Evolutionary conservation across 805 yeast genomes (phyloP).

Genomic region (Wickerhamomyces silvicola): DNA sequence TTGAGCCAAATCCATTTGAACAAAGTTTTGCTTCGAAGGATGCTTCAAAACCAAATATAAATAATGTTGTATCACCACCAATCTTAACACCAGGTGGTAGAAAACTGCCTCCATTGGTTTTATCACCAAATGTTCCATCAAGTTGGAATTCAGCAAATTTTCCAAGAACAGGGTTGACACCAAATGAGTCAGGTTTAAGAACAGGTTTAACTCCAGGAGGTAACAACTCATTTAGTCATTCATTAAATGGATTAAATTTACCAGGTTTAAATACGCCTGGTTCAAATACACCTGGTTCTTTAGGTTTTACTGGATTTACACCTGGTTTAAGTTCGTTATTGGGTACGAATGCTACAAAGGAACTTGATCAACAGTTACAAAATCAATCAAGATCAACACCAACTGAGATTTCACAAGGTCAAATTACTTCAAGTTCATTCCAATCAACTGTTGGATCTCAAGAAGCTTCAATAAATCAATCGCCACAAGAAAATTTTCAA

Average conservation of each 20-base stretch:
- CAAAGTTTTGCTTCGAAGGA: conserved; percentile 79
- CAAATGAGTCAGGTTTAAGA: conserved; percentile 67
- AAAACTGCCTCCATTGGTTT: conserved; percentile 42
- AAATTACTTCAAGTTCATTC: neutral
- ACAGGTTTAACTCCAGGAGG: conserved; percentile 68
- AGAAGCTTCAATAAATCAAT: neutral
- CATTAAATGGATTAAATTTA: conserved; percentile 29
- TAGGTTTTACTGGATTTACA: conserved; percentile 19
- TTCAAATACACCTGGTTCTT: conserved; percentile 17
- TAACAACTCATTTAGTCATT: conserved; percentile 32
- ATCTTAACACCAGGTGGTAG: conserved; percentile 52
- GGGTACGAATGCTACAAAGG: conserved; percentile 11
- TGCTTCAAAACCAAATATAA: conserved; percentile 17
- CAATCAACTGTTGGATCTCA: too few species aligned
- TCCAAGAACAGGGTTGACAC: conserved; percentile 57
- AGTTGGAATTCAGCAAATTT: conserved; percentile 19
- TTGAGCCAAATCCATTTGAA: conserved; percentile 95
- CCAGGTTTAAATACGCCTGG: conserved; percentile 20
- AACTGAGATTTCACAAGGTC: neutral
- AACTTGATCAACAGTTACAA: conserved; percentile 13
- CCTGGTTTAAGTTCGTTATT: conserved; percentile 32
- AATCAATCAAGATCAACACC: conserved; percentile 3
- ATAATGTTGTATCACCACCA: conserved; percentile 36
- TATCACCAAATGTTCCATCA: conserved; percentile 20
- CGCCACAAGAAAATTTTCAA: conserved; percentile 1